Conservation (phyloP, 2,329 filamentous ascomycete species). For the Colletotrichum musicola region DNA sequence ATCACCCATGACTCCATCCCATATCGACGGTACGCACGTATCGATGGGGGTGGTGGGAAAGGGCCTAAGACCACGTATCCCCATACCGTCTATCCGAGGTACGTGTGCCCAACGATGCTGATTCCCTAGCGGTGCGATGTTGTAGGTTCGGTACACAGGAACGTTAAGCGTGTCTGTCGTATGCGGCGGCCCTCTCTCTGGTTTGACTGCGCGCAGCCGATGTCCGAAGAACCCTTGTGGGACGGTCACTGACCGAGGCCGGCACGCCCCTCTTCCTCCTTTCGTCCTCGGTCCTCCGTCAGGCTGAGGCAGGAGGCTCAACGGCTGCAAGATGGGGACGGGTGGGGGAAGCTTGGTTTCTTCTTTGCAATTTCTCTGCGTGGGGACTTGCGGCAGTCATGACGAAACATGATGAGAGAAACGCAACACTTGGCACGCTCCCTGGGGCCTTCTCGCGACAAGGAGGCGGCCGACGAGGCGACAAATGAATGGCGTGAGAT, state of each 20-base stretch:
- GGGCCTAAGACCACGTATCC: background rate
- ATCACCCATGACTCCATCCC: background rate
- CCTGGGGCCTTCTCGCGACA: no score
- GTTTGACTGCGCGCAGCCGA: background rate
- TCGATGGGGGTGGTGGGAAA: background rate
- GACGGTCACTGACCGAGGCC: background rate
- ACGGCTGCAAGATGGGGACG: slow-evolving; percentile 1
- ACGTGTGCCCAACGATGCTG: background rate
- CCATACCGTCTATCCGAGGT: background rate
- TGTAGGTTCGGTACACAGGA: no score
- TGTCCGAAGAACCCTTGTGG: slow-evolving; percentile 23
- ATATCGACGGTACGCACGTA: slow-evolving; percentile 20
- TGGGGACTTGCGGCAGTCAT: slow-evolving; percentile 2
- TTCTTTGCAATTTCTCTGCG: slow-evolving; percentile 7
- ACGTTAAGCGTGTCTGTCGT: no score
- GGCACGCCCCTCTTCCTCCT: background rate
- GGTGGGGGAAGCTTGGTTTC: background rate
- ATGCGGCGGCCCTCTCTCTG: background rate
- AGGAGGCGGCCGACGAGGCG: no score
- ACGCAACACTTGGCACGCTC: background rate
- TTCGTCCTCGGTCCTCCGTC: background rate
- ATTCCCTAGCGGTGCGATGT: no score
- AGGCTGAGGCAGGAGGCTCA: slow-evolving; percentile 20
- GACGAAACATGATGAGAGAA: slow-evolving; percentile 22
- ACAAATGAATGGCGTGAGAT: no score